phyloP scores from a whole-genome alignment of 495 filamentous ascomycete species.

The Delitschia confertaspora region DNA sequence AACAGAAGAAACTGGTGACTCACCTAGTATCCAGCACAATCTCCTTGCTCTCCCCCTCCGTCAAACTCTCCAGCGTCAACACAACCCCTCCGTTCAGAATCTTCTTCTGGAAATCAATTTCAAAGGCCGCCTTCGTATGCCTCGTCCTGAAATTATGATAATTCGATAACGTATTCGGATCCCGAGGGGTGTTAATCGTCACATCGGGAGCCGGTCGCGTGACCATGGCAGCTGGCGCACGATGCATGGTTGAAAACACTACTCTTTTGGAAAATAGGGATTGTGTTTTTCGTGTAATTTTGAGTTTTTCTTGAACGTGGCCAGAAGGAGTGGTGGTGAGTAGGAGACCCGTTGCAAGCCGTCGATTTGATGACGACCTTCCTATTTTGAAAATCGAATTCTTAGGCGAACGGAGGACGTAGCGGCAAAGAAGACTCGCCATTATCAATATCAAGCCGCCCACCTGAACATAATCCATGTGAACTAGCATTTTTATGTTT shows the following conservation, averaged over 20 bases:
- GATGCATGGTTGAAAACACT: conserved; percentile 15
- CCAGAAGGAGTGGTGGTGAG: no score
- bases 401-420: no score
- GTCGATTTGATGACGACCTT: no score
- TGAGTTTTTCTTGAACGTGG: background rate
- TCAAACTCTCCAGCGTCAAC: conserved; percentile 63
- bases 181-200: conserved; percentile 32
- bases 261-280: background rate
- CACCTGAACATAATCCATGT: no score
- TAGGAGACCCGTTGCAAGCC: no score
- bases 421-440: no score
- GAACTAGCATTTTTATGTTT: no score
- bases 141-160: conserved; percentile 75
- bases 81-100: conserved; percentile 64
- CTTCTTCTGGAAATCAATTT: conserved; percentile 70
- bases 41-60: conserved; percentile 57
- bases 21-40: conserved; percentile 75
- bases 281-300: background rate
- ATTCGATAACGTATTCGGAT: conserved; percentile 89
- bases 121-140: conserved; percentile 69
- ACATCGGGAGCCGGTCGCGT: conserved; percentile 8
- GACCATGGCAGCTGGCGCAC: conserved; percentile 18
- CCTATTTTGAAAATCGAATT: no score
- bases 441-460: no score
- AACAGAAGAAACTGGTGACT: conserved; percentile 3